Evolutionary conservation across 495 filamentous ascomycete species (phyloP).

Genomic region (Achaetomiella virescens): DNA sequence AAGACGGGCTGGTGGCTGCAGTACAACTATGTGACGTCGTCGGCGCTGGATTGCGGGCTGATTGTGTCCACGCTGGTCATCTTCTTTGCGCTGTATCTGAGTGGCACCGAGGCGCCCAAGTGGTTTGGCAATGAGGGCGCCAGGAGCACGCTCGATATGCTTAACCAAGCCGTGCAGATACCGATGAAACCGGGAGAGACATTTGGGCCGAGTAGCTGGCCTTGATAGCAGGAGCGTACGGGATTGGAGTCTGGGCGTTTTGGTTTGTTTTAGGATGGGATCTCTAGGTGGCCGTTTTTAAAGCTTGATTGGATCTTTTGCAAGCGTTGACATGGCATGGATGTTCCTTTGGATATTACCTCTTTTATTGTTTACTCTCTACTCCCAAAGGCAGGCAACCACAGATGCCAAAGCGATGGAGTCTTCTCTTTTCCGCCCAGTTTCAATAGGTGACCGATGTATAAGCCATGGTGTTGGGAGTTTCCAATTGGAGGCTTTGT

Average conservation of each 20-base stretch:
- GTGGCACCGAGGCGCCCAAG: constrained; percentile 43
- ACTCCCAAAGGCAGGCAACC: too few species aligned
- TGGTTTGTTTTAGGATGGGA: neutral
- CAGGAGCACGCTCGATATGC: constrained; percentile 35
- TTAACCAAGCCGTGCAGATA: constrained; percentile 29
- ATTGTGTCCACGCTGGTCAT: constrained; percentile 61
- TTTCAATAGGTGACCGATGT: neutral
- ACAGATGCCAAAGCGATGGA: too few species aligned
- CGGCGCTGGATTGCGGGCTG: constrained; percentile 63
- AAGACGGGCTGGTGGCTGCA: constrained; percentile 69
- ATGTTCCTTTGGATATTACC: neutral
- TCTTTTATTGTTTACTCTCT: neutral
- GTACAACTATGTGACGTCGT: constrained; percentile 73
- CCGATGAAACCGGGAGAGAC: constrained; percentile 32
- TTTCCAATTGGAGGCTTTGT: neutral
- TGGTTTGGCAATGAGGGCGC: constrained; percentile 63
- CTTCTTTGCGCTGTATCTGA: constrained; percentile 59
- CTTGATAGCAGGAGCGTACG: constrained; percentile 12
- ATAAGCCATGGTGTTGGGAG: constrained; percentile 6
- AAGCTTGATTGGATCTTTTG: neutral
- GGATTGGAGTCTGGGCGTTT: neutral
- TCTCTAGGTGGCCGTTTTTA: too few species aligned
- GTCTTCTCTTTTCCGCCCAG: too few species aligned
- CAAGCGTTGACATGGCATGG: neutral
- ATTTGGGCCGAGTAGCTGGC: constrained; percentile 43